Conservation (phyloP, 2,329 filamentous ascomycete species). For the Tolypocladium endophyticum region DNA sequence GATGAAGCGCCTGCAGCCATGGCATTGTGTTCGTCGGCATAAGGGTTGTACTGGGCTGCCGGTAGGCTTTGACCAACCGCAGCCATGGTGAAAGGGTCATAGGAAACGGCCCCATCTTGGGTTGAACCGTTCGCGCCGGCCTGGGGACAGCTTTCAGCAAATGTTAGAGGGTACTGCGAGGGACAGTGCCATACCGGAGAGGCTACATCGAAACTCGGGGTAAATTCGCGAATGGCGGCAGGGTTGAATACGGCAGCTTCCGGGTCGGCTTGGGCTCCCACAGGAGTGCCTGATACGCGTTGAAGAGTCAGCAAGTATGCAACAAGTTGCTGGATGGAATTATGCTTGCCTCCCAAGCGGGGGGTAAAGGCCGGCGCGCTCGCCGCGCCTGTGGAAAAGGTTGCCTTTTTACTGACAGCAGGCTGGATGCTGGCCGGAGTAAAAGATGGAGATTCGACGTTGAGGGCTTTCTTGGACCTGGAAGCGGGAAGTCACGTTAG, state of each 20-base stretch:
- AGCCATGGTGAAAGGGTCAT: constrained; percentile 55
- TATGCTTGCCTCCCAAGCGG: constrained; percentile 34
- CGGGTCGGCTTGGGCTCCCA: constrained; percentile 26
- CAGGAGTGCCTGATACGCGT: constrained; percentile 21
- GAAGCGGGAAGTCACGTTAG: background rate
- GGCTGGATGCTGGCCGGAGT: constrained; percentile 51
- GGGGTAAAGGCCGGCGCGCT: constrained; percentile 81
- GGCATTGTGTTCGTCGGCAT: constrained; percentile 58
- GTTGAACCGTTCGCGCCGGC: constrained; percentile 34
- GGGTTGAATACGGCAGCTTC: constrained; percentile 43
- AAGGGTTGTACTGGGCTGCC: constrained; percentile 57
- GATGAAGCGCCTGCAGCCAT: constrained; percentile 46
- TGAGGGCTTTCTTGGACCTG: constrained; percentile 65
- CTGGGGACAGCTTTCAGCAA: constrained; percentile 13
- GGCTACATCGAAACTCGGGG: constrained; percentile 44
- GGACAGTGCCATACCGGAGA: constrained; percentile 23
- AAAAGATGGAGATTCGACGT: constrained; percentile 93
- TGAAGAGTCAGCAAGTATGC: background rate
- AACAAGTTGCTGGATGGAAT: background rate
- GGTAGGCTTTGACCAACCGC: constrained; percentile 41
- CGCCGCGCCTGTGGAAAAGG: constrained; percentile 83
- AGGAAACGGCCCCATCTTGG: constrained; percentile 32
- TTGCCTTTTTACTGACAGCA: constrained; percentile 52
- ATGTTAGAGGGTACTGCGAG: background rate
- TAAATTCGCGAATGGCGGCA: constrained; percentile 48